phyloP scores from a whole-genome alignment of 164 flowering plant genomes.

The grape (Vitis vinifera) region DNA sequence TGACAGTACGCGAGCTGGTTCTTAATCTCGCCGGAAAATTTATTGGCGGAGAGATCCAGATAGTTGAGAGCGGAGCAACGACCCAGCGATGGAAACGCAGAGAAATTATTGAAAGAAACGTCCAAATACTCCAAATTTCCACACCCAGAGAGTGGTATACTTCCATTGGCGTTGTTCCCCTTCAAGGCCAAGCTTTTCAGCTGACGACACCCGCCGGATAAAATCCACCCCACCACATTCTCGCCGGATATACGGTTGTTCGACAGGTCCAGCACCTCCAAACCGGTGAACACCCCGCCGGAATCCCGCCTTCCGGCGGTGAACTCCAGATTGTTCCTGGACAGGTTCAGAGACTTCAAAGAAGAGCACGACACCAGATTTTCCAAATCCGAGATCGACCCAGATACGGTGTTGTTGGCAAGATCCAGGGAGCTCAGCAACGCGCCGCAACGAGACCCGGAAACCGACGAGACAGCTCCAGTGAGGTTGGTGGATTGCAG shows the following conservation, averaged over 20 bases:
- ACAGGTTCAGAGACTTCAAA: constrained; percentile 56
- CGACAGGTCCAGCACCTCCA: constrained; percentile 73
- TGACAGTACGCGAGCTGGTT: constrained; percentile 36
- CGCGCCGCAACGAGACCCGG: constrained; percentile 38
- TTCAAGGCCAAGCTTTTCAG: constrained; percentile 42
- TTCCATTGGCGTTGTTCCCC: constrained; percentile 55
- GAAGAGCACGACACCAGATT: constrained; percentile 43
- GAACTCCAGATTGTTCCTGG: constrained; percentile 46
- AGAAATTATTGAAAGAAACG: constrained; percentile 65
- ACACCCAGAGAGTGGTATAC: constrained; percentile 36
- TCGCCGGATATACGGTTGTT: constrained; percentile 51
- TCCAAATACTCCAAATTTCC: constrained; percentile 47
- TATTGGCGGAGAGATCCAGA: constrained; percentile 67
- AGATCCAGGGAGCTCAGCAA: constrained; percentile 58
- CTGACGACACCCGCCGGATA: constrained; percentile 49
- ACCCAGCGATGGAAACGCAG: constrained; percentile 41
- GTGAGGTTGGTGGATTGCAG: constrained; percentile 39
- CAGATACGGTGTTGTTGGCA: constrained; percentile 52
- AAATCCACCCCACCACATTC: constrained; percentile 39
- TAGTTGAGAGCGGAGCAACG: constrained; percentile 42
- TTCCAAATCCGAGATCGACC: constrained; percentile 45
- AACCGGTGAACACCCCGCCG: constrained; percentile 20
- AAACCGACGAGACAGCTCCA: constrained; percentile 41
- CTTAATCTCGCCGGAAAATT: constrained; percentile 47
- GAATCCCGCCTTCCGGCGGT: constrained; percentile 13